Conservation (phyloP, 257 asterid genomes). For the Craterostigma plantagineum region DNA sequence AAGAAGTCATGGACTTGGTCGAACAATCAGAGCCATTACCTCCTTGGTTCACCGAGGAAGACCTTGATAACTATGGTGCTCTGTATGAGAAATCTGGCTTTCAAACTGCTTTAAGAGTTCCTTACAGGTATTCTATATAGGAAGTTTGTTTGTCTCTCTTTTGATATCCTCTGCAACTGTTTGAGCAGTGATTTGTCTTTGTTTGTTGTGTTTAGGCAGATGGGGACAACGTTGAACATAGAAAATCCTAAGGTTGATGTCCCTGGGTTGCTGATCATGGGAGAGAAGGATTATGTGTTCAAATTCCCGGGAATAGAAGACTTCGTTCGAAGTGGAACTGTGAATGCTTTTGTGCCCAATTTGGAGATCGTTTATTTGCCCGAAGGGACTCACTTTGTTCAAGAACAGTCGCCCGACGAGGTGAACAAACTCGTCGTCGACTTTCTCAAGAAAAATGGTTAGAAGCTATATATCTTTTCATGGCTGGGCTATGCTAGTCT, state of each 20-base stretch:
- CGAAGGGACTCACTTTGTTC: constrained; percentile 57
- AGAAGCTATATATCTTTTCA: too few relatives aligned
- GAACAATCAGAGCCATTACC: constrained; percentile 47
- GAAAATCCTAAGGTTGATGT: constrained; percentile 16
- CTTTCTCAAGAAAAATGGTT: constrained; percentile 23
- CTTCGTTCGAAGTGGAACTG: constrained; percentile 20
- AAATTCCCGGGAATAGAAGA: constrained; percentile 38
- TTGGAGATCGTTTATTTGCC: constrained; percentile 30
- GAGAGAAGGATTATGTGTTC: constrained; percentile 38
- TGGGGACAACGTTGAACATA: neutral
- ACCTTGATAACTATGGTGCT: constrained; percentile 44
- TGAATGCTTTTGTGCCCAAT: constrained; percentile 31
- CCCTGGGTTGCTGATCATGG: constrained; percentile 41
- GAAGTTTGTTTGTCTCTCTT: neutral
- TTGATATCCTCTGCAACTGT: too few relatives aligned
- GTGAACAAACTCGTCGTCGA: constrained; percentile 26
- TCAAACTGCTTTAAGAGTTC: constrained; percentile 44
- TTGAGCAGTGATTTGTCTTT: neutral
- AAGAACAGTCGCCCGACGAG: constrained; percentile 47
- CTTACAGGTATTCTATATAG: constrained; percentile 33
- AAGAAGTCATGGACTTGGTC: constrained; percentile 73
- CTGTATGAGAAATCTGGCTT: constrained; percentile 62
- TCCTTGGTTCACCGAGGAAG: constrained; percentile 56
- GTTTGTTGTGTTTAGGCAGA: neutral
- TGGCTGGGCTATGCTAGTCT: too few relatives aligned